A percentile compares a stretch with the other conserved stretches of the same genome.
Evolutionary conservation across 768 basidiomycete species (phyloP).

Genomic region (Chiua virens): DNA sequence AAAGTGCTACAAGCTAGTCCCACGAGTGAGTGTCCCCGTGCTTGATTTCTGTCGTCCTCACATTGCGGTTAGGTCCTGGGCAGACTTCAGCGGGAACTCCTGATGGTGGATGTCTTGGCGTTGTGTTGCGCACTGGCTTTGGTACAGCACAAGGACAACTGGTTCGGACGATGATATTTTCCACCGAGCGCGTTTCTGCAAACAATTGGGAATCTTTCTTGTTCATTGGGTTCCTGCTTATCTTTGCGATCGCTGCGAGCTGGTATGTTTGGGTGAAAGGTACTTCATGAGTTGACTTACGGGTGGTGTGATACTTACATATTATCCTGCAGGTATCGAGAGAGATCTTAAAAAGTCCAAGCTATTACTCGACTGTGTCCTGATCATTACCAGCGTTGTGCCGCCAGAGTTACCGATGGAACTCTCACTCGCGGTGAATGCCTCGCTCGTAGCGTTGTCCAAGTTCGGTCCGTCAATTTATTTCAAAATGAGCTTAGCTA

Average conservation of each 20-base stretch:
- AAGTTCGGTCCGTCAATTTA: slow-evolving; percentile 70
- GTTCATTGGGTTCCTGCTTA: slow-evolving; percentile 96
- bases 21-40: slow-evolving; percentile 32
- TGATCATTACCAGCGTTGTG: slow-evolving; percentile 96
- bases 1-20: slow-evolving; percentile 84
- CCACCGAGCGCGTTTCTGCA: slow-evolving; percentile 93
- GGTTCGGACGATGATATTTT: slow-evolving; percentile 98
- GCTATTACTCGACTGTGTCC: slow-evolving; percentile 88
- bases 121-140: slow-evolving; percentile 94
- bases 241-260: slow-evolving; percentile 96
- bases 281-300: slow-evolving; percentile 30
- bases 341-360: slow-evolving; percentile 93
- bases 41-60: neutral
- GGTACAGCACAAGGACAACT: slow-evolving; percentile 97
- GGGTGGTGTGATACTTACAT: slow-evolving; percentile 3
- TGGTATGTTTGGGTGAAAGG: slow-evolving; percentile 99
- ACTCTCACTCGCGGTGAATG: slow-evolving; percentile 92
- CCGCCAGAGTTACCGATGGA: slow-evolving; percentile 99
- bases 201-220: slow-evolving; percentile 95
- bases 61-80: slow-evolving; percentile 23
- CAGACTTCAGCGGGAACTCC: slow-evolving; percentile 62
- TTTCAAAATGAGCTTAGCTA: neutral
- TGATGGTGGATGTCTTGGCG: slow-evolving; percentile 88
- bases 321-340: slow-evolving; percentile 66
- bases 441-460: slow-evolving; percentile 87